A percentile compares a stretch with the other conserved stretches of the same genome.
Evolutionary conservation across 208 protist genomes (phyloP).

Genomic region (Trypanosomatidae sp.): DNA sequence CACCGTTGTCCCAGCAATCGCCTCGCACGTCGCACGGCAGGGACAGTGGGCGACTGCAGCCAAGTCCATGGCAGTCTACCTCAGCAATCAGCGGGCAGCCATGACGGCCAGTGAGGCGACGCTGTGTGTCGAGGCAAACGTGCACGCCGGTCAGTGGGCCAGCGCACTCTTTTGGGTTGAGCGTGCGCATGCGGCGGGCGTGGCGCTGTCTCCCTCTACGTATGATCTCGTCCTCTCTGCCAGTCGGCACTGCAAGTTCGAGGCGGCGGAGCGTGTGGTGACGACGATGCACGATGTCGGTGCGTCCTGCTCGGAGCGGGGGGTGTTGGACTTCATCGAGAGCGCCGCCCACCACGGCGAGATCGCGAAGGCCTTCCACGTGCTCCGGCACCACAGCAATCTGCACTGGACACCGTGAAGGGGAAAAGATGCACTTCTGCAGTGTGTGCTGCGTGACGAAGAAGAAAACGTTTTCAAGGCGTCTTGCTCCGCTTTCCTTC

Average conservation of each 20-base stretch:
- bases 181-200: slow-evolving; percentile 39
- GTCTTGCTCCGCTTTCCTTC: too few relatives aligned
- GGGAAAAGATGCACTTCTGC: too few relatives aligned
- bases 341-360: slow-evolving; percentile 38
- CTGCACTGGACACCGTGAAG: slow-evolving; percentile 53
- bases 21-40: slow-evolving; percentile 42
- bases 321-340: slow-evolving; percentile 50
- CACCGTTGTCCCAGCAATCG: slow-evolving; percentile 43
- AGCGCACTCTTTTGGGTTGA: slow-evolving; percentile 86
- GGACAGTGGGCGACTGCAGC: slow-evolving; percentile 49
- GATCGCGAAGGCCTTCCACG: slow-evolving; percentile 33
- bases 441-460: too few relatives aligned
- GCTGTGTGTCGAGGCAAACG: slow-evolving; percentile 63
- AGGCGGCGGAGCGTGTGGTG: slow-evolving; percentile 46
- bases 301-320: slow-evolving; percentile 40
- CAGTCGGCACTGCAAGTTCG: slow-evolving; percentile 45
- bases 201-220: slow-evolving; percentile 26
- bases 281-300: slow-evolving; percentile 56
- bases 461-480: too few relatives aligned
- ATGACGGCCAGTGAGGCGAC: slow-evolving; percentile 40
- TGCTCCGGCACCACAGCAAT: slow-evolving; percentile 33
- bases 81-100: slow-evolving; percentile 53
- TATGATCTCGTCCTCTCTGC: slow-evolving; percentile 58
- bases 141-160: slow-evolving; percentile 60
- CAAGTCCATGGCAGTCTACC: slow-evolving; percentile 60